Evolutionary conservation across 768 basidiomycete species (phyloP).

Genomic region (Obba rivulosa): DNA sequence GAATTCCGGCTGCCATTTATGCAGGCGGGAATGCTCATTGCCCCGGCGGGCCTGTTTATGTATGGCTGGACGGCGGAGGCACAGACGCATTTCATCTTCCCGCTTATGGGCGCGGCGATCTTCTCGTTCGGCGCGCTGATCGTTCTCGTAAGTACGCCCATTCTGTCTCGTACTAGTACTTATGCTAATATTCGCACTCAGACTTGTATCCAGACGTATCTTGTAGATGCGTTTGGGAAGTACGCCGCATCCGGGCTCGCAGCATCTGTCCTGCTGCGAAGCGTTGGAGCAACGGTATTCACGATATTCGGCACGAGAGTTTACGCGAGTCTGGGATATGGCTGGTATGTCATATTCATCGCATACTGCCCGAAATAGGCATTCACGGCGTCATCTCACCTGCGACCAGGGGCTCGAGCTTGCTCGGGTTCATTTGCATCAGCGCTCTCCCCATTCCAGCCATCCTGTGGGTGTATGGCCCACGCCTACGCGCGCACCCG

Average conservation of each 20-base stretch:
- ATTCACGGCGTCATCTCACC: too few species aligned
- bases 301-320: constrained; percentile 1
- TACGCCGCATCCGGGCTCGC: constrained; percentile 3
- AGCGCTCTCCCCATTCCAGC: not conserved
- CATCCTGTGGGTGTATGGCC: not conserved
- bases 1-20: constrained; percentile 6
- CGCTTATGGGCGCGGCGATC: constrained; percentile 4
- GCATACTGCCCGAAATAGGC: not conserved
- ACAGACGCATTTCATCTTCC: not conserved
- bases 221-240: not conserved
- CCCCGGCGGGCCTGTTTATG: not conserved
- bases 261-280: not conserved
- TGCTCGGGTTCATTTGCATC: constrained; percentile 1
- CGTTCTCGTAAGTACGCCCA: not conserved
- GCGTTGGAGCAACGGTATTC: not conserved
- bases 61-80: not conserved
- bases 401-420: not conserved
- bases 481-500: not conserved
- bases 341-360: not conserved
- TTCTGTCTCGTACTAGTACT: not conserved
- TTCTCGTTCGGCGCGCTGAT: constrained; percentile 5
- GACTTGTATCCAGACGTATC: constrained; percentile 3
- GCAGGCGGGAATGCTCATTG: constrained; percentile 3
- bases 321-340: not conserved
- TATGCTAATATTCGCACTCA: not conserved